phyloP scores from a whole-genome alignment of 2,329 filamentous ascomycete genomes.

The Aciculosporium take region DNA sequence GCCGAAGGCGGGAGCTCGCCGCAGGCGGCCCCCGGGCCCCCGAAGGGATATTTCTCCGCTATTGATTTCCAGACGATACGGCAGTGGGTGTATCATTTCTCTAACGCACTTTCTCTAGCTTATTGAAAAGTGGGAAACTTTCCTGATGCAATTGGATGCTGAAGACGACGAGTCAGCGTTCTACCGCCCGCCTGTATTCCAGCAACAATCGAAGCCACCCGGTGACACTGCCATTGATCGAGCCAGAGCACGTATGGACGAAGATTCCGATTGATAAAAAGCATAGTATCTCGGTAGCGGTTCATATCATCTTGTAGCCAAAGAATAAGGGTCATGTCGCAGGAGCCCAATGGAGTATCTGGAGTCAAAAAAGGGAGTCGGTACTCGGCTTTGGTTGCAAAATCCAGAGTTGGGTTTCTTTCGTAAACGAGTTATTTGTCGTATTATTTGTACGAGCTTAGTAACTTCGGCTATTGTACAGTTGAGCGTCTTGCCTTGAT shows the following conservation, averaged over 20 bases:
- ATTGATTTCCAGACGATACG: neutral
- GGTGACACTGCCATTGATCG: constrained; percentile 47
- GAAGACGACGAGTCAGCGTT: constrained; percentile 70
- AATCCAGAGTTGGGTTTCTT: constrained; percentile 14
- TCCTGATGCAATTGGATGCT: constrained; percentile 86
- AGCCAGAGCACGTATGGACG: constrained; percentile 43
- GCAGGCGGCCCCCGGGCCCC: too few relatives aligned
- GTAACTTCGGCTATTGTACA: constrained; percentile 20
- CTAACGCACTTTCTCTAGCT: constrained; percentile 25
- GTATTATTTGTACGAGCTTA: constrained; percentile 24
- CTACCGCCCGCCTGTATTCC: constrained; percentile 48
- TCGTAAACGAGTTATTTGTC: constrained; percentile 7
- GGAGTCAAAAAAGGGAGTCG: neutral
- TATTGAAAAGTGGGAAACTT: constrained; percentile 94
- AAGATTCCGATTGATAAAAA: constrained; percentile 35
- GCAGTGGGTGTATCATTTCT: neutral
- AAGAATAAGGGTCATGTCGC: neutral
- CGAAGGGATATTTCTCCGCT: too few relatives aligned
- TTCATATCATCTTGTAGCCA: neutral
- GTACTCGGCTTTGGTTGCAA: constrained; percentile 4
- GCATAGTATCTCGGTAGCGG: constrained; percentile 2
- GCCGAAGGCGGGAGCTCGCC: too few relatives aligned
- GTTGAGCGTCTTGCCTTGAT: constrained; percentile 11
- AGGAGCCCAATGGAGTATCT: constrained; percentile 6
- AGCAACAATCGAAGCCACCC: constrained; percentile 31